These are phyloP conservation scores for Plasmodium yoelii DNA, from an alignment of 169 alveolate genomes.

Conservation along the genomic window DNA sequence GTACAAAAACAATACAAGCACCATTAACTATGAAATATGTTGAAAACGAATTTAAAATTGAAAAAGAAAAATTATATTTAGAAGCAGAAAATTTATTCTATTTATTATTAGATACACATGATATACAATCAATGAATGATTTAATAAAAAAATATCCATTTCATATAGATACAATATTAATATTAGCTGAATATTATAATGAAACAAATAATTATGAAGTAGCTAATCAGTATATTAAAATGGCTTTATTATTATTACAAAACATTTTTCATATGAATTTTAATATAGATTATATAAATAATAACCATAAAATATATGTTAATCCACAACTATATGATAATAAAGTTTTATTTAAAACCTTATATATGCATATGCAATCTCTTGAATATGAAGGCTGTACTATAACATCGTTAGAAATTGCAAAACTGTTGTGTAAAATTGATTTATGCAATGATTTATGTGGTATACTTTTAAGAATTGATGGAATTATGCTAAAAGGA, in stretches of 20 bases:
- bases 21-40: conserved; percentile 23
- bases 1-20: conserved; percentile 16
- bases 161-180: conserved; percentile 46
- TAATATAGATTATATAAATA: conserved; percentile 19
- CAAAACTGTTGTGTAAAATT: conserved; percentile 36
- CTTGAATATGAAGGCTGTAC: conserved; percentile 60
- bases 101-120: conserved; percentile 26
- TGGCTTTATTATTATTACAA: conserved; percentile 43
- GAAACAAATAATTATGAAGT: conserved; percentile 34
- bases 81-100: conserved; percentile 63
- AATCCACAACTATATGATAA: conserved; percentile 49
- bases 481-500: conserved; percentile 33
- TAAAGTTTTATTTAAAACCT: conserved; percentile 28
- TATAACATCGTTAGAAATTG: conserved; percentile 35
- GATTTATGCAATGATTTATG: conserved; percentile 29
- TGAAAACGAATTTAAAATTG: conserved; percentile 31
- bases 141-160: conserved; percentile 25
- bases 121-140: conserved; percentile 51
- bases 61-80: conserved; percentile 28
- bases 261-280: conserved; percentile 48
- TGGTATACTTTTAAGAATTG: conserved; percentile 42
- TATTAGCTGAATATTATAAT: conserved; percentile 47
- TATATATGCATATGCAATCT: conserved; percentile 57
- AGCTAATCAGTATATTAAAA: conserved; percentile 33
- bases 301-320: conserved; percentile 2